phyloP scores from a whole-genome alignment of 495 filamentous ascomycete genomes.

The Aspergillus nidulans region DNA sequence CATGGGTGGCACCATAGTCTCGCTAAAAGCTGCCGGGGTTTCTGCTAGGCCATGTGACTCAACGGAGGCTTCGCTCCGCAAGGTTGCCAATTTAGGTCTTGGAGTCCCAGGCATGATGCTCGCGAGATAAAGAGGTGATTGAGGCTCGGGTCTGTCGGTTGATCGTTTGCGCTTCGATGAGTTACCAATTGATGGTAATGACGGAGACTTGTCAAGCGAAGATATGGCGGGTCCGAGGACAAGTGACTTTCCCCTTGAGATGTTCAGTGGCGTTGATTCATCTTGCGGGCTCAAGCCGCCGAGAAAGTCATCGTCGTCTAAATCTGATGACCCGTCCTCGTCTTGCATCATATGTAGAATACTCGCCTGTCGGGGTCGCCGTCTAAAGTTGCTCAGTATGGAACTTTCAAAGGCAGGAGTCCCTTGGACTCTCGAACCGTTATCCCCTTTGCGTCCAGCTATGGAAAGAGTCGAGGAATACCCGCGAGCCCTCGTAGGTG shows the following conservation, averaged over 20 bases:
- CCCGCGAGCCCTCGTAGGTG: slow-evolving; percentile 42
- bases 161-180: slow-evolving; percentile 39
- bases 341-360: slow-evolving; percentile 60
- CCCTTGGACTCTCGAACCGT: slow-evolving; percentile 35
- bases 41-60: slow-evolving; percentile 11
- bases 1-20: slow-evolving; percentile 49
- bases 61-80: neutral
- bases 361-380: slow-evolving; percentile 62
- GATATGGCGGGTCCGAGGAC: slow-evolving; percentile 18
- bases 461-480: slow-evolving; percentile 45
- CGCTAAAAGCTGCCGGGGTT: slow-evolving; percentile 38
- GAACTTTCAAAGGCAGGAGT: slow-evolving; percentile 55
- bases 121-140: slow-evolving; percentile 19
- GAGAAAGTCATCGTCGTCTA: slow-evolving; percentile 50
- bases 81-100: neutral
- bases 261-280: slow-evolving; percentile 61
- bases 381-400: slow-evolving; percentile 57
- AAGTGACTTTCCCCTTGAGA: slow-evolving; percentile 32
- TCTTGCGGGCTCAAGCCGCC: slow-evolving; percentile 59
- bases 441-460: slow-evolving; percentile 39
- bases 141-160: slow-evolving; percentile 19
- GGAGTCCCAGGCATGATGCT: slow-evolving; percentile 22
- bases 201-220: slow-evolving; percentile 18
- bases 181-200: slow-evolving; percentile 24
- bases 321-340: slow-evolving; percentile 44